Base-by-base conservation (phyloP, 352 stramenopile genomes). In the Thalassiosira mediterranea region DNA sequence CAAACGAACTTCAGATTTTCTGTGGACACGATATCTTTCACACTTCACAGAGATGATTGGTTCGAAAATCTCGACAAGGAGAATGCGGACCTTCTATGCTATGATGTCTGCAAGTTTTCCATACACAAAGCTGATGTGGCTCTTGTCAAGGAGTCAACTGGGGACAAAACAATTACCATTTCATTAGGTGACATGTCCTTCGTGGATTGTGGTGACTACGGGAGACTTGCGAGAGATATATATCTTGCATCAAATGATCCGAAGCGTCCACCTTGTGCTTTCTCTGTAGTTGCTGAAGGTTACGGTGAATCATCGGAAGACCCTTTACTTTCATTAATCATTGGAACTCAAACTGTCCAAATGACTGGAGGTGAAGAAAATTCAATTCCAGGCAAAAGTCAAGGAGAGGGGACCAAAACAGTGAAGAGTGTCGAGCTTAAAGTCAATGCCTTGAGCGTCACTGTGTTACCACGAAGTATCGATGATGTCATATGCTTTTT, bases 201-300 rank as follows among this genome's bases (percentile, higher is more conserved):
- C 23, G 84, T 69, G 51, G 84, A 90, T 75, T 26, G 89, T 38
- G 84, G 84, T 46, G 81, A 91, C 63, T 58, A 56, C 29, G 84
- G 81, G 8, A 69, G 84, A 28, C 51, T 86, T 7, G 66, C 73
- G 5, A 52, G 81, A 62, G 68, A 77, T 56, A 76, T 65, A 32
- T 54, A 67, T 47, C 10, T 61, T 3, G 58, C 21, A 19, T 19
- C 11, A 31, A 77, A 61, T 34, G 59, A 83, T 26, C 38, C 19
- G 29, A 57, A 65, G 10, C 57, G 74, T 0, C 23, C 65, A 34
- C 84, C 78, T 15, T 87, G 69, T 53, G 76, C 84, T 7, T 90
- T 90, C 46, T 48, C 61, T 53, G 65, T 88, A 23, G 53, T 90
- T 52, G 75, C 69, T 23, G 78, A 88, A 68, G 79, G 81, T 8